Evolutionary conservation across 106 monocot genomes (phyloP).

Genomic region (Dactylorhiza incarnata): DNA sequence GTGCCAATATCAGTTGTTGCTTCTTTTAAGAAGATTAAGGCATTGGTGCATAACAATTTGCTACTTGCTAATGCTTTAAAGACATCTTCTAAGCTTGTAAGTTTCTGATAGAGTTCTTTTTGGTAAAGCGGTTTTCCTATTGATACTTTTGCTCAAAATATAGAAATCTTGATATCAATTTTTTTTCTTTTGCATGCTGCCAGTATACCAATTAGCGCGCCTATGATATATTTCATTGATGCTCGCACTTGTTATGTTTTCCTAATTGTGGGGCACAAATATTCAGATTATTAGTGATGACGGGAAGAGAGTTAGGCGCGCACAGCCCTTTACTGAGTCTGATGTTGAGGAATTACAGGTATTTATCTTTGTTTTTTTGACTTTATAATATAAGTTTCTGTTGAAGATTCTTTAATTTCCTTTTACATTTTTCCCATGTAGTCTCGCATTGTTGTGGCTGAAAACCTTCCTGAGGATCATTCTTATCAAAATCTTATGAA

Average conservation of each 20-base stretch:
- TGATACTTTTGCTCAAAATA: neutral
- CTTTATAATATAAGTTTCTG: neutral
- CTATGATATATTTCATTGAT: neutral
- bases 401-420: neutral
- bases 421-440: slow-evolving; percentile 8
- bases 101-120: slow-evolving; percentile 11
- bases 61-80: slow-evolving; percentile 79
- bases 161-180: neutral
- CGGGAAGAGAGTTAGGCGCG: slow-evolving; percentile 88
- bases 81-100: slow-evolving; percentile 88
- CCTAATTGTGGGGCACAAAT: neutral
- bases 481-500: slow-evolving; percentile 90
- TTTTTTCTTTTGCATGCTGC: neutral
- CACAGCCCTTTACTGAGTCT: slow-evolving; percentile 64
- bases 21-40: slow-evolving; percentile 95
- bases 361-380: neutral
- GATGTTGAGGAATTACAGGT: slow-evolving; percentile 76
- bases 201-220: neutral
- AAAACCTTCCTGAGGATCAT: slow-evolving; percentile 98
- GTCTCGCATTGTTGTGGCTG: slow-evolving; percentile 94
- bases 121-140: neutral
- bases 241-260: slow-evolving; percentile 2
- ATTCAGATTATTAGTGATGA: slow-evolving; percentile 91
- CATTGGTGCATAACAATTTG: slow-evolving; percentile 55
- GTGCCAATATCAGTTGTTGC: slow-evolving; percentile 90